phyloP scores from a whole-genome alignment of 2,329 filamentous ascomycete genomes.

The Verticillium longisporum region DNA sequence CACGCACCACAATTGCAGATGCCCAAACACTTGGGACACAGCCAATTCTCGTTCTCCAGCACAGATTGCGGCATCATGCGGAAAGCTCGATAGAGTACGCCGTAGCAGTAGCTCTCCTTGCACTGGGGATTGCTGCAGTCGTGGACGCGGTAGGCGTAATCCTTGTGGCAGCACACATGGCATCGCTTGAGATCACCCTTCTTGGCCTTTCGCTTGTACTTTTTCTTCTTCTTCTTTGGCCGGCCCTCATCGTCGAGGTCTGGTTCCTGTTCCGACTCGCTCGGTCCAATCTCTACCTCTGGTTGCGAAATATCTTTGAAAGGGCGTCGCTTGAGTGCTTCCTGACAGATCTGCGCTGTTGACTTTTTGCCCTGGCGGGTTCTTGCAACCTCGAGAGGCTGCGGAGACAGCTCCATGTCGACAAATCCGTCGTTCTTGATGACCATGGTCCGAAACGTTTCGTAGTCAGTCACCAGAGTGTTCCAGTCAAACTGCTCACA shows the following conservation, averaged over 20 bases:
- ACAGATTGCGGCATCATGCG: slow-evolving; percentile 80
- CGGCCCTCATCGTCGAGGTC: slow-evolving; percentile 60
- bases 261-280: slow-evolving; percentile 42
- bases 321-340: slow-evolving; percentile 71
- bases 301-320: slow-evolving; percentile 75
- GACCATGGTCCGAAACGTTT: slow-evolving; percentile 74
- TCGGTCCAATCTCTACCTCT: slow-evolving; percentile 31
- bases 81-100: slow-evolving; percentile 85
- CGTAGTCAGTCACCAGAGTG: slow-evolving; percentile 69
- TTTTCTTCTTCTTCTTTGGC: slow-evolving; percentile 56
- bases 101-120: slow-evolving; percentile 78
- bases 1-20: slow-evolving; percentile 86
- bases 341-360: slow-evolving; percentile 87
- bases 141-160: slow-evolving; percentile 79
- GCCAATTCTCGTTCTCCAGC: slow-evolving; percentile 77
- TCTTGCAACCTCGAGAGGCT: slow-evolving; percentile 64
- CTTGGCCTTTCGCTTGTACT: slow-evolving; percentile 47
- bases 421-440: slow-evolving; percentile 65
- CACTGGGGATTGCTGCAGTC: slow-evolving; percentile 68
- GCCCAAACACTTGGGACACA: slow-evolving; percentile 77
- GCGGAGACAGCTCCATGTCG: slow-evolving; percentile 58
- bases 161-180: slow-evolving; percentile 76
- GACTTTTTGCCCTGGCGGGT: slow-evolving; percentile 66
- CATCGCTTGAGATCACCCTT: slow-evolving; percentile 55
- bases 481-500: slow-evolving; percentile 90